Base-by-base conservation (phyloP, 1,284 basidiomycete genomes). In the Vanrija sp. region DNA sequence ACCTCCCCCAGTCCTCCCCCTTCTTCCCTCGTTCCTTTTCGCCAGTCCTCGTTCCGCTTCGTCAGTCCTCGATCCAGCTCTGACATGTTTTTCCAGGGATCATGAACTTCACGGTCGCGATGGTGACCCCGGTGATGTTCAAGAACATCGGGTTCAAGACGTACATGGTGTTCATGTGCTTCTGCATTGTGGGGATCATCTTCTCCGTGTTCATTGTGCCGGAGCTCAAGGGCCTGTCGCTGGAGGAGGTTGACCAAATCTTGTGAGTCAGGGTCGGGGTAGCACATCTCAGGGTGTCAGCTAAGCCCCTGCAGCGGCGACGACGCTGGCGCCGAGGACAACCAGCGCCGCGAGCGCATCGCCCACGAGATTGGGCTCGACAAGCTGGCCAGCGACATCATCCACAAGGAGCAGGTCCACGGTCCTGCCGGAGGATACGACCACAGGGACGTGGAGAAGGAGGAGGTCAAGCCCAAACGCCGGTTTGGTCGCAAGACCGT, bases 21-120 rank as follows among this genome's bases (percentile, higher is more conserved):
- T 16, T 23, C 21, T 5, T 2, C 5, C 21, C 21, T 5, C 21
- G 21, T 23, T 23, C 21, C 21, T 23, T 23, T 23, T 23, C 21
- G 21, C 21, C 21, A 23, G 21, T 23, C 21, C 21, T 23, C 5
- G 3, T 2, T 23, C 21, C 6, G 1, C 6, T 28, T 29, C 12
- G 18, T 10, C 16, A 14, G 29, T 21, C 25, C 51, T 51, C 43
- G 49, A 28, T 10, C 28, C 28, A 7, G 10, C 28, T 23, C 49
- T 46, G 12, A 42, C 40, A 4, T 3, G 21, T n/a, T 18, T 6
- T n/a, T 18, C 1, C 34, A 34, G 34, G 51, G 61, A 42, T 63
- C 43, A 67, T 72, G 68, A 74, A 76, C 65, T 76, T 76, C 51
- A 71, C 69, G 19, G 72, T 76, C 25, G 74, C 72, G n/a, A 63